Evolutionary conservation across 129 eudicot species (phyloP).

Genomic region (Logfia minima): DNA sequence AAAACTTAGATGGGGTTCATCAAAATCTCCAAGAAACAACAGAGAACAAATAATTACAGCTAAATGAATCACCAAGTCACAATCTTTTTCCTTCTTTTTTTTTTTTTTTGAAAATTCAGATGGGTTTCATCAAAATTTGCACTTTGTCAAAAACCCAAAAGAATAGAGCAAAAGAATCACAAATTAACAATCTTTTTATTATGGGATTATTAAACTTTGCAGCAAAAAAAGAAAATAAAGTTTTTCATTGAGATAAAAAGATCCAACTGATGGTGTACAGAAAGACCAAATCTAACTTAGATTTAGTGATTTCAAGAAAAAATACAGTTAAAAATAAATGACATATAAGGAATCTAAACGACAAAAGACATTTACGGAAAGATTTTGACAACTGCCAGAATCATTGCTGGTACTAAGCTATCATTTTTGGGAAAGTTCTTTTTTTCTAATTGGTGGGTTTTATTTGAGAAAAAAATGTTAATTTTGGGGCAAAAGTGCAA

Average conservation of each 20-base stretch:
- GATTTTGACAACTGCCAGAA: conserved; percentile 28
- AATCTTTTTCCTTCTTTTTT: not conserved
- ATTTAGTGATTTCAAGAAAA: not conserved
- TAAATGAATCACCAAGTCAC: not conserved
- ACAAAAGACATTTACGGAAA: conserved; percentile 31
- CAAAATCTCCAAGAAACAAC: not conserved
- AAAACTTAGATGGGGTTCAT: conserved; percentile 29
- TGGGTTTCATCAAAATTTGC: conserved; percentile 13
- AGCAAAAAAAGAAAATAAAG: conserved; percentile 9
- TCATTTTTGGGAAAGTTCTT: conserved; percentile 49
- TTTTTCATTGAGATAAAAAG: conserved; percentile 11
- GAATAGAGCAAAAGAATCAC: conserved; percentile 20
- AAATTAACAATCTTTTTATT: conserved; percentile 11
- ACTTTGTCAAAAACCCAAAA: conserved; percentile 1
- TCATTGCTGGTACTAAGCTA: conserved; percentile 26
- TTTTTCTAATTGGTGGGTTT: not conserved
- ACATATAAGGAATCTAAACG: conserved; percentile 26
- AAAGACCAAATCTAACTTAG: conserved; percentile 3
- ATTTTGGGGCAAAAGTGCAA: conserved; percentile 3
- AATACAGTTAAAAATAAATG: conserved; percentile 32
- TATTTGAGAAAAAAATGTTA: not conserved
- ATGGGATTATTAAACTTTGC: conserved; percentile 8
- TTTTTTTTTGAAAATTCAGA: not conserved
- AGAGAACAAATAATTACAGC: not conserved
- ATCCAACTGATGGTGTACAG: conserved; percentile 19